Evolutionary conservation across 305 asterid genomes (phyloP), one percentile per base, ranked within the genome.

Genomic region (Ruellia speciosa): DNA sequence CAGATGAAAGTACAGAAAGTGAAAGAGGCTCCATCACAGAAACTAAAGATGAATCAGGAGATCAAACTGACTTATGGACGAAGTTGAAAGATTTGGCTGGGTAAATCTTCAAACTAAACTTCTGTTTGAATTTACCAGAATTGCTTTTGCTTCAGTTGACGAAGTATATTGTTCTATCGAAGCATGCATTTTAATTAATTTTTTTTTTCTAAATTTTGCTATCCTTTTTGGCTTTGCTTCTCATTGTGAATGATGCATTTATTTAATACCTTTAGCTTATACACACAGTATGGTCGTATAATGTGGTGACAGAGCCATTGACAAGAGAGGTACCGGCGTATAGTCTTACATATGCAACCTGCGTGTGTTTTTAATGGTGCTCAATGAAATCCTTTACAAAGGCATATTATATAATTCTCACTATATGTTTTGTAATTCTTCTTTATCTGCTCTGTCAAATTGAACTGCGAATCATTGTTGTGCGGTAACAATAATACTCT

Each of bases 31-130:
- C 86, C 48, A 54, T 51, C 19, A 40, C 64, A 3, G 87, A 73
- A 68, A 71, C 67, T 14, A 65, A 61, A 40, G 84, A 76, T 48
- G 80, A 75, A 50, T 56, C 90, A 6, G 86, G 82, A 77, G 86
- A 79, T 56, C 68, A 74, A 70, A 70, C 66, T 53, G 85, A 84
- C 71, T 35, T 79, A n/a, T 82, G 82, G 99, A 88, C 86, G 81
- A 66, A 77, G 66, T 64, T 92, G 70, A 77, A 79, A 74, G 90
- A 82, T 77, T 70, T 88, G 16, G 97, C 92, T 2, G 96, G 99
- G 99, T 92, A 88, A 65, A 47, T 16, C 35, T 55, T 58, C 49
- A 54, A 31, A 35, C 12, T 18, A 6, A 31, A 13, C 9, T 13
- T 24, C 31, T 24, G 31, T 24, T 24, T 24, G 4, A 24, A 4